Percentiles rank a stretch among this genome's conserved stretches.
Evolutionary conservation across 2,329 filamentous ascomycete species (phyloP).

Genomic region (Pestalotiopsis sp.): DNA sequence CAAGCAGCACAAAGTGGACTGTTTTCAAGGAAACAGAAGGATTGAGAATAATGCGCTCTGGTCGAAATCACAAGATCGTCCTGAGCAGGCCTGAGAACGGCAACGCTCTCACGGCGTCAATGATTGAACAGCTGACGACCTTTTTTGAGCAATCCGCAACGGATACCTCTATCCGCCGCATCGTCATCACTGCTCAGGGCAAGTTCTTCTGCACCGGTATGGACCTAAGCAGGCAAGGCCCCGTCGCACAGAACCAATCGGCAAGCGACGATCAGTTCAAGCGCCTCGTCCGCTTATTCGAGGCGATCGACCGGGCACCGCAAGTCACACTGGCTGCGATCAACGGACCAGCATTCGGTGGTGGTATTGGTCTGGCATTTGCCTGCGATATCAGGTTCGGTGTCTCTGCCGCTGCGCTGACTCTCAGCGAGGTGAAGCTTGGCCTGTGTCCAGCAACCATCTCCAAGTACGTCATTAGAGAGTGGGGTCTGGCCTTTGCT

Average conservation of each 20-base stretch:
- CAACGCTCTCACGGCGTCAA: constrained; percentile 39
- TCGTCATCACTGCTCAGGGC: constrained; percentile 38
- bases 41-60: constrained; percentile 31
- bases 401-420: constrained; percentile 24
- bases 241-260: constrained; percentile 5
- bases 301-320: constrained; percentile 39
- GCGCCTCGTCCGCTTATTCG: constrained; percentile 23
- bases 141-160: constrained; percentile 27
- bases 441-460: constrained; percentile 41
- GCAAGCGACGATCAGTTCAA: constrained; percentile 25
- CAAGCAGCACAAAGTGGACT: neutral
- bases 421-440: constrained; percentile 43
- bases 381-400: constrained; percentile 41
- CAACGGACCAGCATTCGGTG: constrained; percentile 46
- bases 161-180: constrained; percentile 34
- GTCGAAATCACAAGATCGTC: constrained; percentile 23
- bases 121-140: constrained; percentile 36
- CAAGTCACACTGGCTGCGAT: constrained; percentile 44
- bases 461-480: constrained; percentile 41
- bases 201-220: constrained; percentile 45
- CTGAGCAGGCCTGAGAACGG: constrained; percentile 40
- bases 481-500: constrained; percentile 39
- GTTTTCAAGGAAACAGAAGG: constrained; percentile 3
- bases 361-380: constrained; percentile 46
- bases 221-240: constrained; percentile 31